Base-by-base conservation (phyloP, 257 asterid genomes). In the Orobanche coerulescens region DNA sequence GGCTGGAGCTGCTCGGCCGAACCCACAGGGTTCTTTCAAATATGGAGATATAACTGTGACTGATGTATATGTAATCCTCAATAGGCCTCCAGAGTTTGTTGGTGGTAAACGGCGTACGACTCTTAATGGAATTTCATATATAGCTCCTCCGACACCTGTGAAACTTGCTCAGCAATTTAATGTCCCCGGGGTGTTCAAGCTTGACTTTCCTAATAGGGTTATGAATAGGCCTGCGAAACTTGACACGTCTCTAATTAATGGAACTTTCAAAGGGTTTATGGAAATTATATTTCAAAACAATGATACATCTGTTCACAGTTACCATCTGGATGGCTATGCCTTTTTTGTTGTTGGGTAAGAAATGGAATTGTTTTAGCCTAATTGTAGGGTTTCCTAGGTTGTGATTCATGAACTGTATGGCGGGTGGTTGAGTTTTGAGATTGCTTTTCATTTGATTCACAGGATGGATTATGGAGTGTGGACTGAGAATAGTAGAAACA, bases 401-500 rank as follows among this genome's bases (percentile, higher is more conserved):
- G 16, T 37, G 18, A 5, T 47, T 37, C 20, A 43, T 33, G 28
- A 44, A 33, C 22, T 48, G 67, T 64, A 69, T 64, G 4, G 30
- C 9, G 51, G 25, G 37, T 39, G 30, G 58, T 44, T 70, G 46
- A 47, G 22, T 64, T 72, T 72, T 55, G 46, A n/a, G 54, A 6
- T 70, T 23, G 55, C 20, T 51, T 58, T 20, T 48, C 7, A 12
- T 71, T 67, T 56, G 74, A 37, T 30, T 36, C 16, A 23, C 59
- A 90, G 97, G 86, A 90, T 90, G 97, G 97, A 90, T 76, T 81
- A 73, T 72, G 97, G 97, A 67, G 76, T 75, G 26, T 90, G 97
- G 97, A 84, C 90, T 0, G 95, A 90, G 75, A 86, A 78, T 75
- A 90, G 96, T 72, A 81, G 97, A 76, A 72, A 70, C 68, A 87